A percentile compares a stretch with the other conserved stretches of the same genome.
Evolutionary conservation across 2,329 filamentous ascomycete genomes (phyloP).

Genomic region (Nemania sp.): DNA sequence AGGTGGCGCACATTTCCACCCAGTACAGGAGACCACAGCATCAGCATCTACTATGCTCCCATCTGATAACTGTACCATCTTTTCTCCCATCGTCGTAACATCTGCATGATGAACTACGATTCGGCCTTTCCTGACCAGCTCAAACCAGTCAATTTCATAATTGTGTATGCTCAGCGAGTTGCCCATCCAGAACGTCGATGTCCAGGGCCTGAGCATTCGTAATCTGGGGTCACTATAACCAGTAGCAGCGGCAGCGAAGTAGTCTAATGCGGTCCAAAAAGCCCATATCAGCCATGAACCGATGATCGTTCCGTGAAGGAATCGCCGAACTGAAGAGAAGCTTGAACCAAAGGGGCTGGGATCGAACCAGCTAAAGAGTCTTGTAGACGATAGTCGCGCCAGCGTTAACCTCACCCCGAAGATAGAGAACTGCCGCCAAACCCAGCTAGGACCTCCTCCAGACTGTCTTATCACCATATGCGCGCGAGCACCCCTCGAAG

Average conservation of each 20-base stretch:
- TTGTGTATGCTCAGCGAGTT: conserved; percentile 24
- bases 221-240: conserved; percentile 5
- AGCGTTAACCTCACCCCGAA: conserved; percentile 5
- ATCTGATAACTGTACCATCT: conserved; percentile 7
- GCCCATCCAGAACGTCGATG: conserved; percentile 21
- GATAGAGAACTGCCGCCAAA: conserved; percentile 16
- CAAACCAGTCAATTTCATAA: conserved; percentile 22
- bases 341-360: conserved; percentile 11
- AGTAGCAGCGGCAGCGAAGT: conserved; percentile 2
- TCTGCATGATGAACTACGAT: conserved; percentile 16
- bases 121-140: conserved; percentile 7
- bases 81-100: conserved; percentile 1
- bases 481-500: conserved; percentile 4
- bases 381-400: conserved; percentile 13
- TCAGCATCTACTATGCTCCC: conserved; percentile 6
- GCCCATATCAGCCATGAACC: conserved; percentile 3
- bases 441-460: conserved; percentile 19
- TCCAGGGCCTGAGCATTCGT: conserved; percentile 17
- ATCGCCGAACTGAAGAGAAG: conserved; percentile 2
- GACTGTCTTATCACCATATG: conserved; percentile 17
- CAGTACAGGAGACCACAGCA: conserved; percentile 18
- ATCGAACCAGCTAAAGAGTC: conserved; percentile 18
- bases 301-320: conserved; percentile 9
- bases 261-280: conserved; percentile 16
- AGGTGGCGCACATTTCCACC: conserved; percentile 15